Evolutionary conservation across 148 eudicot species (phyloP).

Genomic region (Mesembryanthemum crystallinum): DNA sequence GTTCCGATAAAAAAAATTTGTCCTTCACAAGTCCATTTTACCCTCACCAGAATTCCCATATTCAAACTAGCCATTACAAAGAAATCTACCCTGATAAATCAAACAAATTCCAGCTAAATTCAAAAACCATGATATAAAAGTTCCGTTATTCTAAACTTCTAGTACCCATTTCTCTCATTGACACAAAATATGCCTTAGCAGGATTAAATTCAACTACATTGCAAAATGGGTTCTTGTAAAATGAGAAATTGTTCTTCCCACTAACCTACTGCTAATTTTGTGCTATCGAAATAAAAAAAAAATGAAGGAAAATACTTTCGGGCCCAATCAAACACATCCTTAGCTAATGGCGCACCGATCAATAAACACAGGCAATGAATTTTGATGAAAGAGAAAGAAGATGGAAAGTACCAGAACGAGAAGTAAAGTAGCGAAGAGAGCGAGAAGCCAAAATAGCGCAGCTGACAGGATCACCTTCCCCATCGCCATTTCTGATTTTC

Average conservation of each 20-base stretch:
- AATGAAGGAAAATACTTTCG: background rate
- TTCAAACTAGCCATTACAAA: background rate
- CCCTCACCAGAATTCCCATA: too few relatives aligned
- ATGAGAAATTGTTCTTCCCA: too few relatives aligned
- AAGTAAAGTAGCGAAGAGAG: slow-evolving; percentile 70
- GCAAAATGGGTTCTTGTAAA: background rate
- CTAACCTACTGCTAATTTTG: too few relatives aligned
- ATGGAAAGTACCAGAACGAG: slow-evolving; percentile 56
- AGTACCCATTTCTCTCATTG: too few relatives aligned
- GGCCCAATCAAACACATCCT: too few relatives aligned
- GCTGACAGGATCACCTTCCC: slow-evolving; percentile 27
- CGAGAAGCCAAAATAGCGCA: slow-evolving; percentile 58
- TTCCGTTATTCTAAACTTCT: too few relatives aligned
- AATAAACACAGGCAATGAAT: too few relatives aligned
- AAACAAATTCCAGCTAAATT: background rate
- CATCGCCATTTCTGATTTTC: slow-evolving; percentile 26
- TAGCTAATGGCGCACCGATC: too few relatives aligned
- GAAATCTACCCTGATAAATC: background rate
- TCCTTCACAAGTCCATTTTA: background rate
- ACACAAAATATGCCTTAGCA: too few relatives aligned
- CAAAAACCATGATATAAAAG: background rate
- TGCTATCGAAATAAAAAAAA: too few relatives aligned
- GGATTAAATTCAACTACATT: background rate
- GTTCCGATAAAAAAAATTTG: background rate
- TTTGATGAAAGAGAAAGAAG: background rate